Base-by-base conservation (phyloP, 75 land plant species). In the Selaginella moellendorffii region DNA sequence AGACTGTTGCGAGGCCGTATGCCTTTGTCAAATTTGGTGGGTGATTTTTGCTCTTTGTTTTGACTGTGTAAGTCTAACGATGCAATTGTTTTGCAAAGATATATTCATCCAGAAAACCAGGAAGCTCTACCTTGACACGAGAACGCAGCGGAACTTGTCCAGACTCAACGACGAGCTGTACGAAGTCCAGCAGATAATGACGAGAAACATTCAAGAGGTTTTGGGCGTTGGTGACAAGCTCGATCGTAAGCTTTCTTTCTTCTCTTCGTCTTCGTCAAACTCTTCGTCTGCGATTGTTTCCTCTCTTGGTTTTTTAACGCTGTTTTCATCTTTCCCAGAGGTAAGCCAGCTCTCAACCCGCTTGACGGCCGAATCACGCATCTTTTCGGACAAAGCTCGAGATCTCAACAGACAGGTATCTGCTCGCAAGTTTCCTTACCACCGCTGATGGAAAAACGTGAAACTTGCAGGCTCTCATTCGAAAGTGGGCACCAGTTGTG, bases 151-250 rank as follows among this genome's bases (percentile, higher is more conserved):
- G 23, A 91, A 91, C 52, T 70, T 91, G 31, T 78, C 97, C 31
- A 91, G 88, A 75, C 75, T 91, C 72, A 91, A 91, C 76, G 95
- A 91, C 76, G 97, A 91, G 30, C 80, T 91, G 30, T 85, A 82
- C 65, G 97, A 91, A 72, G 95, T 91, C 24, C 95, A 88, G 65
- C 97, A 91, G 54, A 91, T 91, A 63, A 91, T 88, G 97, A 91
- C 97, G 22, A 87, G 97, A 30, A 91, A 91, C 70, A 85, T 91
- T 22, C 95, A 91, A 64, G 97, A 91, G 66, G 97, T 91, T 73
- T 78, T 91, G 67, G 97, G 97, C 53, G 97, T 91, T 74, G 97
- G 97, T 61, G 95, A 91, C 69, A 82, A 89, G 68, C 71, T 91
- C 68, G 97, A 91, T 64, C 84, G 97, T 91, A 85, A 73, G 97